Conservation (phyloP, 2,329 filamentous ascomycete genomes). For the Tolypocladium tropicale region DNA sequence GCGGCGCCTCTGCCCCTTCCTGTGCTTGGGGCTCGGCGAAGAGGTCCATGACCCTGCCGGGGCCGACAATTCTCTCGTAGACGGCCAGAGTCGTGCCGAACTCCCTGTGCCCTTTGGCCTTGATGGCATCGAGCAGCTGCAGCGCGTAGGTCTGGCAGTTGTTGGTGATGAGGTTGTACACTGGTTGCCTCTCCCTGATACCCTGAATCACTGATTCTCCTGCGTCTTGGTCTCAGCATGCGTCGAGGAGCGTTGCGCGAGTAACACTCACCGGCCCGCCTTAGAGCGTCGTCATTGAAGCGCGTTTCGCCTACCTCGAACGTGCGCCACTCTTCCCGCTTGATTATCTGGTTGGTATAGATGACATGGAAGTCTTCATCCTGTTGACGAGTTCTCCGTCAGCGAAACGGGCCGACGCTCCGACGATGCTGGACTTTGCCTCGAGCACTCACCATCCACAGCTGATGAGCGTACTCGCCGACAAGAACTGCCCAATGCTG, state of each 20-base stretch:
- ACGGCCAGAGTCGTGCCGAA: conserved; percentile 44
- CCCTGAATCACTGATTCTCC: conserved; percentile 42
- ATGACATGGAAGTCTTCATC: conserved; percentile 47
- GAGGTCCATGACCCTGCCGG: conserved; percentile 39
- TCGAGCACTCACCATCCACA: conserved; percentile 44
- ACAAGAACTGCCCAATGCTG: conserved; percentile 52
- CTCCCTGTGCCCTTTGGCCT: conserved; percentile 36
- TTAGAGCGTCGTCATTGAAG: conserved; percentile 43
- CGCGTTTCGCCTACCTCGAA: conserved; percentile 41
- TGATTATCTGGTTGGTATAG: conserved; percentile 41
- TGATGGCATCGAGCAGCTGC: conserved; percentile 42
- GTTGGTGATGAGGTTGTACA: conserved; percentile 49
- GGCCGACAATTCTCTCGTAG: conserved; percentile 38
- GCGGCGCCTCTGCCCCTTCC: not conserved
- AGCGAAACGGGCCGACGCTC: not conserved
- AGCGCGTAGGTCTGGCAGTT: conserved; percentile 50
- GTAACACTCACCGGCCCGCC: conserved; percentile 31
- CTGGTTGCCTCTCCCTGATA: conserved; percentile 36
- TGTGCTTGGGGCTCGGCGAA: conserved; percentile 26
- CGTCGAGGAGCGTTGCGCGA: not conserved
- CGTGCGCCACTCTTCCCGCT: conserved; percentile 36
- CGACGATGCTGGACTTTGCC: not conserved
- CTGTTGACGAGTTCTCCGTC: conserved; percentile 10
- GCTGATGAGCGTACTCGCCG: conserved; percentile 42
- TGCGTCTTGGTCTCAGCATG: conserved; percentile 7